phyloP scores from a whole-genome alignment of 495 filamentous ascomycete species.

The Penicillium parvum region DNA sequence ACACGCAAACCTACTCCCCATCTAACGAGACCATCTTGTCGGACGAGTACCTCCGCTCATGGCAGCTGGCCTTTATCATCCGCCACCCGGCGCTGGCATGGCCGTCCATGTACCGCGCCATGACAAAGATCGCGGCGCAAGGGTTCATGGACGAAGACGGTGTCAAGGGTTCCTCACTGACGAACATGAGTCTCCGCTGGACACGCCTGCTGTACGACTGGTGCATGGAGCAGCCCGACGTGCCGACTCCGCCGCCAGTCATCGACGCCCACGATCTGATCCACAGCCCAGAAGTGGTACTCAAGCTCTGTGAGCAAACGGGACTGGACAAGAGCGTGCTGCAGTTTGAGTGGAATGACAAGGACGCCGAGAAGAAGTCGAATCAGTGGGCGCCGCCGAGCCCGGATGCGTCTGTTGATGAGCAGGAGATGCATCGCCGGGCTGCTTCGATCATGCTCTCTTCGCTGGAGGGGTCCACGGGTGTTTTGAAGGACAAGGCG shows the following conservation, averaged over 20 bases:
- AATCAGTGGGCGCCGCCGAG: not conserved
- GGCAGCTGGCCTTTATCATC: slow-evolving; percentile 37
- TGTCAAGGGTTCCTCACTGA: slow-evolving; percentile 8
- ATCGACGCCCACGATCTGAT: slow-evolving; percentile 48
- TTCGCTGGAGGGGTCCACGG: slow-evolving; percentile 30
- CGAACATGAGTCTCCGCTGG: slow-evolving; percentile 32
- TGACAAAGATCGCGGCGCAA: slow-evolving; percentile 14
- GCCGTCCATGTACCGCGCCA: slow-evolving; percentile 34
- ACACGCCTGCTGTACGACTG: slow-evolving; percentile 34
- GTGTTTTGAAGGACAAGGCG: slow-evolving; percentile 35
- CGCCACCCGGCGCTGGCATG: slow-evolving; percentile 40
- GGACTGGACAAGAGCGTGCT: slow-evolving; percentile 32
- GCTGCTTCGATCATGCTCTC: slow-evolving; percentile 23
- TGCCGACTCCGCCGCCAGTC: slow-evolving; percentile 27
- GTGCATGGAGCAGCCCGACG: slow-evolving; percentile 18
- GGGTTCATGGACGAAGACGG: slow-evolving; percentile 12
- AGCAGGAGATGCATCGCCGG: not conserved
- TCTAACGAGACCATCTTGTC: slow-evolving; percentile 35
- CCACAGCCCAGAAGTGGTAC: slow-evolving; percentile 26
- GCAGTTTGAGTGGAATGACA: slow-evolving; percentile 35
- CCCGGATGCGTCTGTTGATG: not conserved
- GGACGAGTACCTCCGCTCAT: slow-evolving; percentile 33
- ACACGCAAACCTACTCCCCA: slow-evolving; percentile 19
- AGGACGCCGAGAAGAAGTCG: slow-evolving; percentile 16
- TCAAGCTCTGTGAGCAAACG: slow-evolving; percentile 27